Conservation (phyloP, 208 protist species). For the Leishmania major region DNA sequence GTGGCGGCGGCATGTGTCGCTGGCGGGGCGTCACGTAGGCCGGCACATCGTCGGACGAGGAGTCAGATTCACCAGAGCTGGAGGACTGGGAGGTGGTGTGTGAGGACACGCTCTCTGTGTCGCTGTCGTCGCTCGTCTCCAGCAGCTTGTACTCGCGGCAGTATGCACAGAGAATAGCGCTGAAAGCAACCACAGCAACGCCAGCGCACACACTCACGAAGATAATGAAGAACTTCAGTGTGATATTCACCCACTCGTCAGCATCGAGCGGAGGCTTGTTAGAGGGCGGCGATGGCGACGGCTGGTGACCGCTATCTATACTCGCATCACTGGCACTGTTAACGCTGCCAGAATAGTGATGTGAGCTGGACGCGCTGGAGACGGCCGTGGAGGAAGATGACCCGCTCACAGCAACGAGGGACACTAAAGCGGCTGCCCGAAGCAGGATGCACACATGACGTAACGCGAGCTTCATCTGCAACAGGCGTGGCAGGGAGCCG, state of each 20-base stretch:
- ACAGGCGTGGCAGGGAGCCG: background rate
- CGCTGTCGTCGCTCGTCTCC: slow-evolving; percentile 24
- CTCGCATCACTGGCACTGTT: background rate
- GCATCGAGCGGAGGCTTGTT: background rate
- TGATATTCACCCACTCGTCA: slow-evolving; percentile 15
- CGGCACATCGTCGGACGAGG: background rate
- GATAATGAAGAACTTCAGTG: slow-evolving; percentile 24
- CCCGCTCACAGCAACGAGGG: background rate
- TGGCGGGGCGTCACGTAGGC: background rate
- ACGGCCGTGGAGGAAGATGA: background rate
- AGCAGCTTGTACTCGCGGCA: slow-evolving; percentile 28
- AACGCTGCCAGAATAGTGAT: background rate
- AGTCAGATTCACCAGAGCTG: background rate
- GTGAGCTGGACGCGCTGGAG: background rate
- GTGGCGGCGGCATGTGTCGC: background rate
- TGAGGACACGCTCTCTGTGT: slow-evolving; percentile 17
- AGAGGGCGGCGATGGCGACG: background rate
- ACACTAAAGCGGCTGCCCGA: background rate
- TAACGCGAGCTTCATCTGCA: background rate
- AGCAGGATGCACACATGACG: background rate
- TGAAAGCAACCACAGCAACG: slow-evolving; percentile 12
- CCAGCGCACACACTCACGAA: slow-evolving; percentile 19
- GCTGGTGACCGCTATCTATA: background rate
- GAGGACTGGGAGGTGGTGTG: background rate
- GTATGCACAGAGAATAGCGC: slow-evolving; percentile 12